Percentiles rank a stretch among this genome's conserved stretches.
phyloP scores from a whole-genome alignment of 129 eudicot species.

The Erigeron canadensis region DNA sequence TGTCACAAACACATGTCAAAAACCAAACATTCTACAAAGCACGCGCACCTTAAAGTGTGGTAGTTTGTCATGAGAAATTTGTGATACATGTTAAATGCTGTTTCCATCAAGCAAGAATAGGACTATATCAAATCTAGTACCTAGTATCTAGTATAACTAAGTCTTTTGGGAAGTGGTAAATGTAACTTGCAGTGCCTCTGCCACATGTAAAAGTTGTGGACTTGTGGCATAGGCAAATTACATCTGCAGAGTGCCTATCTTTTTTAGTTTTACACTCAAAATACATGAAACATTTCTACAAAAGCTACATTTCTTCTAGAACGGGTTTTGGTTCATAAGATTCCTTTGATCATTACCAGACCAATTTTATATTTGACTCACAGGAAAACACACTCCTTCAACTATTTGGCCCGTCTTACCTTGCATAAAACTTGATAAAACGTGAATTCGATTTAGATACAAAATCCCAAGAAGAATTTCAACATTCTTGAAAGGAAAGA shows the following conservation, averaged over 20 bases:
- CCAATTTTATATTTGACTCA: neutral
- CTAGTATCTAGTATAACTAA: too few relatives aligned
- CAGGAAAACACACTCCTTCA: neutral
- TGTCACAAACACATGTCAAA: conserved; percentile 6
- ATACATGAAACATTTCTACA: too few relatives aligned
- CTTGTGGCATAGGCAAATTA: too few relatives aligned
- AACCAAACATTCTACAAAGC: neutral
- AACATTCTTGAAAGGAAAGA: neutral
- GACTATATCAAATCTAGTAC: neutral
- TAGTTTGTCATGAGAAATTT: neutral
- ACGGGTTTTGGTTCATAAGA: too few relatives aligned
- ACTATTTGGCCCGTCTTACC: neutral
- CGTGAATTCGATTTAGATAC: neutral
- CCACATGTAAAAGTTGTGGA: too few relatives aligned
- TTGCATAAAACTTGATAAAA: neutral
- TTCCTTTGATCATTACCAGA: neutral
- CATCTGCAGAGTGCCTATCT: too few relatives aligned
- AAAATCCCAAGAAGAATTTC: neutral
- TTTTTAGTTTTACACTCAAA: too few relatives aligned
- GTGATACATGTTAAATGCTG: neutral
- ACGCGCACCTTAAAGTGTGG: neutral
- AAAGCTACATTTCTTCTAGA: too few relatives aligned
- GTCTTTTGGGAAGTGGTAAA: too few relatives aligned
- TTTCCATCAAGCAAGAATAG: neutral
- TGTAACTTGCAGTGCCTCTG: too few relatives aligned